Evolutionary conservation across 1,139 yeast species (phyloP), one percentile per base, ranked within the genome.

Genomic region (Arxiozyma slooffiae): DNA sequence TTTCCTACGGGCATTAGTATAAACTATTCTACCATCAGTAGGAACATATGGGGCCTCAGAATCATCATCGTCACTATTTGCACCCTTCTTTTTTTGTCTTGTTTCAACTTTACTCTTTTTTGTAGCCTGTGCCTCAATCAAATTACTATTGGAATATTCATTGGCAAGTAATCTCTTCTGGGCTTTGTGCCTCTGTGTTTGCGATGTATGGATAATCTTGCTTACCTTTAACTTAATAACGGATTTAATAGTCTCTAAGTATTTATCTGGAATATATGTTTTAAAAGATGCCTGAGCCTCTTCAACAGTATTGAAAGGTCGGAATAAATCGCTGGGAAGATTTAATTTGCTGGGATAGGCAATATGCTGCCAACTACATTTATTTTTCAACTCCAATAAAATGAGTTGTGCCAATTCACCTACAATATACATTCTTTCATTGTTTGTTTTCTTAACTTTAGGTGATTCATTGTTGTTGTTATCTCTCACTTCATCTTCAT

Each of bases 321-420:
- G 70, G 66, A 75, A 87, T 11, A 85, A 67, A 60, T 86, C 95
- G 14, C 74, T 67, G 0, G 94, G 83, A 26, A 88, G 67, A 38
- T 78, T 78, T 30, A 85, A 66, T 58, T 82, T 84, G 0, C 92
- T 94, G 0, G 96, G 95, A 81, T 92, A 89, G 0, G 90, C 80
- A 36, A 81, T 78, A 54, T 85, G 72, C 22, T 78, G 77, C 95
- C 96, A 87, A 48, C 73, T 74, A 59, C 76, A 79, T 18, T 66
- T 62, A 42, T 78, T 83, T 47, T 84, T 79, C 40, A 78, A 69
- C 52, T 77, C 80, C 52, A 81, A 77, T 44, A 89, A 72, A 5
- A 80, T 70, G 53, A 83, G 67, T 64, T 86, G 95, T 0, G 89
- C 74, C 45, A 88, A 65, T 59, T 89, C 97, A 0, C 96, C 78